Evolutionary conservation across 768 basidiomycete species (phyloP), one percentile per base, ranked within the genome.

Genomic region (Mycena rebaudengoi): DNA sequence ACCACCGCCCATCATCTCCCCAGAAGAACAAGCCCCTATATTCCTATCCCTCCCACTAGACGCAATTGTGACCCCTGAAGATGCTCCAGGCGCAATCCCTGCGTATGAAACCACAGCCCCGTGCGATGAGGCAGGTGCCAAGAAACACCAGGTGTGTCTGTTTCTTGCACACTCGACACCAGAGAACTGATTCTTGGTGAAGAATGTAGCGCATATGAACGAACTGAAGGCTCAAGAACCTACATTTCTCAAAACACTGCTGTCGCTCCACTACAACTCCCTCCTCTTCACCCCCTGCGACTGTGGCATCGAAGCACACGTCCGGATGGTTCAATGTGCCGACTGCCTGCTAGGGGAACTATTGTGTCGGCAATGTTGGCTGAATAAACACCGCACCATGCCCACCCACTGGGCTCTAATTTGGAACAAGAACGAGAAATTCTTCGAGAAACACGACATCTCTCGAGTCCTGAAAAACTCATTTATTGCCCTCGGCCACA

Each of bases 331-430:
- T 16, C 21, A 26, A 13, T 63, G 62, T 40, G 13, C 11, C n/a
- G 53, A 62, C 26, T 62, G 61, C 28, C n/a, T 56, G 28, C 61
- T 55, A 26, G 48, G 29, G 11, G 37, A 30, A 40, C 48, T 63
- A 28, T 33, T 63, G 10, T 63, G 62, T 41, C 62, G 7, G 2
- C 55, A 46, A n/a, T 63, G 62, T 35, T 63, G 62, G 62, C 21
- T 63, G 30, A 48, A 63, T 21, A 57, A 43, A 40, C 62, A 63
- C 41, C 21, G 62, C 20, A 51, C 46, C 8, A 55, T 29, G 37
- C 62, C 62, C 12, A 57, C 54, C 4, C 62, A 63, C 51, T 57
- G 54, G 62, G 54, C 62, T 12, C 48, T 63, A 5, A 28, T 63
- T n/a, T 63, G 62, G 62, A 57, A 63, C 23, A 13, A 14, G 10